A percentile compares a stretch with the other conserved stretches of the same genome.
phyloP scores from a whole-genome alignment of 2,329 filamentous ascomycete genomes.

The Ophiostoma sp. region DNA sequence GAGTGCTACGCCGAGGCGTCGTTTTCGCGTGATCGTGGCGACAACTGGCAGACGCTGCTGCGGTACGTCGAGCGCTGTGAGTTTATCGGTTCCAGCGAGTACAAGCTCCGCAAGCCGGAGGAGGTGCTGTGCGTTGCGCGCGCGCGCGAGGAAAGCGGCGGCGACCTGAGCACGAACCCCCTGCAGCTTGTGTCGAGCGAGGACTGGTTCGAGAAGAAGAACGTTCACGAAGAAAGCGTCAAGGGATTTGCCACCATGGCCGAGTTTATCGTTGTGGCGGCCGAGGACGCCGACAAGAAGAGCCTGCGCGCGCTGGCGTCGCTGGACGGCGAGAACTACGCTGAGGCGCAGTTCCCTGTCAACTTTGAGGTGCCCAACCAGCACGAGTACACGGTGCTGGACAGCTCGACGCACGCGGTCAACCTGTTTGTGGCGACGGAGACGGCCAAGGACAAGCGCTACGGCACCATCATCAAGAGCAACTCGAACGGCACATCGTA shows the following conservation, averaged over 20 bases:
- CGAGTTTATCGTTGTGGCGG: constrained; percentile 89
- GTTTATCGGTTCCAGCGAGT: constrained; percentile 66
- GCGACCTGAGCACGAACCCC: constrained; percentile 57
- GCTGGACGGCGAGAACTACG: constrained; percentile 76
- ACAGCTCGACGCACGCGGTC: constrained; percentile 89
- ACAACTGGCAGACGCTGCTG: constrained; percentile 69
- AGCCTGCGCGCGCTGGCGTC: constrained; percentile 74
- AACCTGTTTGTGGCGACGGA: constrained; percentile 89
- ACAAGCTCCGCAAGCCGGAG: constrained; percentile 46
- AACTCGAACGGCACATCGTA: constrained; percentile 98
- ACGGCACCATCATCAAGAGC: constrained; percentile 90
- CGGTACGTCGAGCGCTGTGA: constrained; percentile 76
- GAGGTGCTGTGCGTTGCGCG: constrained; percentile 60
- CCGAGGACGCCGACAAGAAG: constrained; percentile 60
- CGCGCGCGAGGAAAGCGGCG: constrained; percentile 47
- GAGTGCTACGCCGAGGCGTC: constrained; percentile 71
- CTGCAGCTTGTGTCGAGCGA: constrained; percentile 70
- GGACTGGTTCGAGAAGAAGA: constrained; percentile 65
- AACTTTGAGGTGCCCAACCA: constrained; percentile 76
- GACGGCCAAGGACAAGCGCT: constrained; percentile 56
- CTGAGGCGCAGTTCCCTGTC: constrained; percentile 75
- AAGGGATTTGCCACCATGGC: constrained; percentile 89
- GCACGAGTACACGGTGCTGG: constrained; percentile 83
- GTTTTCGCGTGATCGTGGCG: constrained; percentile 71
- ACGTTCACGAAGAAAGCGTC: constrained; percentile 62